Percentiles rank a stretch among this genome's conserved stretches.
phyloP scores from a whole-genome alignment of 495 filamentous ascomycete genomes.

The Aspergillus egyptiacus region DNA sequence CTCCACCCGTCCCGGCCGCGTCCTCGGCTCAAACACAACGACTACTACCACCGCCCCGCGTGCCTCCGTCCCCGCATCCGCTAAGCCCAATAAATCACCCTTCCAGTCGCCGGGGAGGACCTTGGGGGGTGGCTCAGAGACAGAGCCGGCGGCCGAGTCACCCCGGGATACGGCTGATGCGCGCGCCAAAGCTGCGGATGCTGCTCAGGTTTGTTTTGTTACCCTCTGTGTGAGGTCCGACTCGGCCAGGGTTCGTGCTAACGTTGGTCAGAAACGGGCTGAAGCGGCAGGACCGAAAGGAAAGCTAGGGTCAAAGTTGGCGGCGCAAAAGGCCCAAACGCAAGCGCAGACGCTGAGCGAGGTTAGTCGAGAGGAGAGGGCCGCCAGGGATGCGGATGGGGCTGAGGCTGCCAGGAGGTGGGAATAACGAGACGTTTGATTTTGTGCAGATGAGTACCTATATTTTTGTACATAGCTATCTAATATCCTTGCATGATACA shows the following conservation, averaged over 20 bases:
- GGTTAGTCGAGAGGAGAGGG: constrained; percentile 50
- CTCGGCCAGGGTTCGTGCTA: background rate
- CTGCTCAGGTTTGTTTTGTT: constrained; percentile 53
- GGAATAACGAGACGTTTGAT: constrained; percentile 36
- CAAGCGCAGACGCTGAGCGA: constrained; percentile 52
- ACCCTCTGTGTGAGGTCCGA: background rate
- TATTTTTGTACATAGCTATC: background rate
- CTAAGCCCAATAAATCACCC: constrained; percentile 25
- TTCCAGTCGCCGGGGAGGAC: constrained; percentile 50
- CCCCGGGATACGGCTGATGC: constrained; percentile 36
- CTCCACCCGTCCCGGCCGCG: constrained; percentile 60
- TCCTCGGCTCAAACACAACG: constrained; percentile 46
- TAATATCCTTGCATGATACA: background rate
- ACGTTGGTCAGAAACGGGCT: constrained; percentile 35
- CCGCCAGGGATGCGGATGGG: constrained; percentile 52
- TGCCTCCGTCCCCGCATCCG: constrained; percentile 29
- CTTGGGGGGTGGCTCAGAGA: constrained; percentile 37
- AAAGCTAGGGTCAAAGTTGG: constrained; percentile 56
- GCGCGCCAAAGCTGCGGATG: constrained; percentile 53
- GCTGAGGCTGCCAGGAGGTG: constrained; percentile 45
- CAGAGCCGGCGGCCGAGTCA: background rate
- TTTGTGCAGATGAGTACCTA: background rate
- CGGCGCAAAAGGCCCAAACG: constrained; percentile 61
- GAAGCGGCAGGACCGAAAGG: constrained; percentile 35
- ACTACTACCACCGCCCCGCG: constrained; percentile 28